Conservation (phyloP, 345 rosid species). For the Hypericum androsaemum region DNA sequence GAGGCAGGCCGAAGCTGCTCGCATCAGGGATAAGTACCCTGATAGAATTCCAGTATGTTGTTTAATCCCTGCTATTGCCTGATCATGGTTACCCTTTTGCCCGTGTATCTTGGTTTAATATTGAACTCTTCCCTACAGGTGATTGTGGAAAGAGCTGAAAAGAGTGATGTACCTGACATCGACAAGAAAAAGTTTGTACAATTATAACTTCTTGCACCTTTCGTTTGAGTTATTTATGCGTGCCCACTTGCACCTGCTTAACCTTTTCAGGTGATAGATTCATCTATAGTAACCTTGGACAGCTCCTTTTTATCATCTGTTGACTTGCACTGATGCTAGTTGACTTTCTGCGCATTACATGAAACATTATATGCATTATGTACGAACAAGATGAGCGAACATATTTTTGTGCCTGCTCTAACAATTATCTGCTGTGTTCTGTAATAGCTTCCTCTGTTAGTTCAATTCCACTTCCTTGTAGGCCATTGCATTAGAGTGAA, state of each 20-base stretch:
- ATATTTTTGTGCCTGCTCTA: too few species aligned
- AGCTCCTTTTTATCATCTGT: background rate
- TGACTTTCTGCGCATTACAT: too few species aligned
- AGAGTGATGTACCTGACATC: constrained; percentile 90
- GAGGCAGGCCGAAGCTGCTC: constrained; percentile 92
- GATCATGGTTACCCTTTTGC: background rate
- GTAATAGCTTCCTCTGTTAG: too few species aligned
- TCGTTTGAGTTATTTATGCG: background rate
- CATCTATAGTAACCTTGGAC: background rate
- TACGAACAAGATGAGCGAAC: too few species aligned
- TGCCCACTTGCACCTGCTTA: too few species aligned
- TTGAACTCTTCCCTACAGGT: constrained; percentile 35
- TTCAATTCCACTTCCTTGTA: too few species aligned
- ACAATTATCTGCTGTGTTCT: too few species aligned
- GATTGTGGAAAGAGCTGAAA: constrained; percentile 89
- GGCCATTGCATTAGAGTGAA: too few species aligned
- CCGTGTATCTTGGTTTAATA: background rate
- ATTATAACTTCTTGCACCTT: background rate
- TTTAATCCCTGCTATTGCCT: background rate
- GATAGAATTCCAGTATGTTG: constrained; percentile 86
- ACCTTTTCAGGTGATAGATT: too few species aligned
- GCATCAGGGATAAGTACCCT: constrained; percentile 90
- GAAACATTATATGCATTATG: too few species aligned
- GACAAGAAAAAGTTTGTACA: constrained; percentile 81
- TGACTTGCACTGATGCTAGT: too few species aligned